Percentiles rank a stretch among this genome's conserved stretches.
Conservation (phyloP, 2,329 filamentous ascomycete genomes). For the Xylaria digitata region DNA sequence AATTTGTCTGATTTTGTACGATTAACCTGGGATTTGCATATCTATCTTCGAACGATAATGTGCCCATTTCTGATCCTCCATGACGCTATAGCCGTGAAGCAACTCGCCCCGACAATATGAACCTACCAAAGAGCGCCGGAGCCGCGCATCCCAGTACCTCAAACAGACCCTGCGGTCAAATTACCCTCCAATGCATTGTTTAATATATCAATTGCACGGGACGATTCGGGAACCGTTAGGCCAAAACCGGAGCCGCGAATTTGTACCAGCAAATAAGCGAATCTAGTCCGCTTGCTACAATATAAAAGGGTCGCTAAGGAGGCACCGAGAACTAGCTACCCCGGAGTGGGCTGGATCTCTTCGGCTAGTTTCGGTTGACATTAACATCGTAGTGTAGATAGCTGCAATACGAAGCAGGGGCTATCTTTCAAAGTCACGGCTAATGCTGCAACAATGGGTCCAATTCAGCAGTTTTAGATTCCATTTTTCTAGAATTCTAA, state of each 20-base stretch:
- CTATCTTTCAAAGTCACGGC: background rate
- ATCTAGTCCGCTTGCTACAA: background rate
- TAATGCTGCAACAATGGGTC: background rate
- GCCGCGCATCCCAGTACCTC: background rate
- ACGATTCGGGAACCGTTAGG: too few species aligned
- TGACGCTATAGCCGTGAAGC: too few species aligned
- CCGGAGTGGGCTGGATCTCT: background rate
- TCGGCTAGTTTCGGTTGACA: background rate
- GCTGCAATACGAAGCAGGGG: background rate
- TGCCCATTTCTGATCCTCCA: too few species aligned
- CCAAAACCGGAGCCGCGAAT: too few species aligned
- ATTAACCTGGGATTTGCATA: too few species aligned
- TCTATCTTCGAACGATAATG: too few species aligned
- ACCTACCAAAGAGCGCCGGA: background rate
- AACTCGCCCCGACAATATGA: background rate
- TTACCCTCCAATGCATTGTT: too few species aligned
- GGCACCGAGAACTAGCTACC: background rate
- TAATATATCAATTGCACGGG: too few species aligned
- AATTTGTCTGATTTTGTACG: too few species aligned
- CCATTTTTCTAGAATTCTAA: background rate
- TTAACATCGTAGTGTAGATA: background rate
- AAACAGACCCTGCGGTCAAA: too few species aligned
- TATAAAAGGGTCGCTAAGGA: background rate
- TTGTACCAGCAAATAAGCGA: too few species aligned
- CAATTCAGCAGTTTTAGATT: background rate